Conservation (phyloP, 805 yeast genomes). For the Maudiozyma saulgeensis region DNA sequence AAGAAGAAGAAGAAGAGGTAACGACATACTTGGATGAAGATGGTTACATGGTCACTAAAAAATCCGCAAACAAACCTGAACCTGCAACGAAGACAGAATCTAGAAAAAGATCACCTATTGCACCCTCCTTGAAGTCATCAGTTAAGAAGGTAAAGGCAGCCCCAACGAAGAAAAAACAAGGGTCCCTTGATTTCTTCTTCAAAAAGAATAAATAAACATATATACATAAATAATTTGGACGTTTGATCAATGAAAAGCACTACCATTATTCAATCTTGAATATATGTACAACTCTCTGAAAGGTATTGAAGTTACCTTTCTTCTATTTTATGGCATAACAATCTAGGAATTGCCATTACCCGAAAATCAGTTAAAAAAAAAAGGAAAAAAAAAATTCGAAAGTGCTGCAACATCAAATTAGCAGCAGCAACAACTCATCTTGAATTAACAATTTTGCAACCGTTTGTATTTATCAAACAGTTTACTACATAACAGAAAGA, state of each 20-base stretch:
- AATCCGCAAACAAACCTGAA: constrained; percentile 3
- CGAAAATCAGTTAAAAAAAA: background rate
- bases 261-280: no score
- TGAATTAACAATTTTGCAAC: background rate
- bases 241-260: no score
- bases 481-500: no score
- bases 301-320: no score
- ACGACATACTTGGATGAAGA: constrained; percentile 24
- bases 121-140: background rate
- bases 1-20: constrained; percentile 6
- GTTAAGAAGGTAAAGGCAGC: constrained; percentile 1
- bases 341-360: background rate
- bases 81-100: constrained; percentile 4
- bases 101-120: background rate
- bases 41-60: constrained; percentile 27
- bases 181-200: constrained; percentile 27
- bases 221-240: no score
- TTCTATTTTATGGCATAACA: background rate
- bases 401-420: background rate
- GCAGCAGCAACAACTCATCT: background rate
- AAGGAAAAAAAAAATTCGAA: background rate
- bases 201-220: constrained; percentile 7
- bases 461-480: background rate
- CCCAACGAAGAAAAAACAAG: constrained; percentile 21
- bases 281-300: no score